phyloP scores from a whole-genome alignment of 176 grass and related monocot species.

The Bromus sterilis region DNA sequence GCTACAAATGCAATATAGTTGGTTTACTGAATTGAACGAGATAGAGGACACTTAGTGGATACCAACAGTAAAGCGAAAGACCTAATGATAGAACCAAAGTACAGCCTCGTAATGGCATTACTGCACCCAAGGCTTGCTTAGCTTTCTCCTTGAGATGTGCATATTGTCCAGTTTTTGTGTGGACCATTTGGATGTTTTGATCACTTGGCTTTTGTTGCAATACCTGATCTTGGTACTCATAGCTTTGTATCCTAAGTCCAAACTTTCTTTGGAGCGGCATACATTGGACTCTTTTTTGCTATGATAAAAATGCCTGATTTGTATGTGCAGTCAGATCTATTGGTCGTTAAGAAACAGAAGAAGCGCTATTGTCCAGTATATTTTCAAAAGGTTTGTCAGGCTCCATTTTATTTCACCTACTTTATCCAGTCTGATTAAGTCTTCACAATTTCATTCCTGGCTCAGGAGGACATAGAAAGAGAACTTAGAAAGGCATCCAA shows the following conservation, averaged over 20 bases:
- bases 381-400: slow-evolving; percentile 73
- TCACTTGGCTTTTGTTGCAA: background rate
- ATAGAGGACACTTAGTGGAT: background rate
- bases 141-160: background rate
- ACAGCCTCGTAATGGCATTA: background rate
- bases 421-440: background rate
- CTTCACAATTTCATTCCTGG: background rate
- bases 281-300: background rate
- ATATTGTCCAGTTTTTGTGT: background rate
- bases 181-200: background rate
- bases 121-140: background rate
- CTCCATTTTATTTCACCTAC: background rate
- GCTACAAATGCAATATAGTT: background rate
- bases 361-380: slow-evolving; percentile 92
- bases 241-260: background rate
- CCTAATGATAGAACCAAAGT: background rate
- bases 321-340: slow-evolving; percentile 71
- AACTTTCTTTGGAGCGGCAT: background rate
- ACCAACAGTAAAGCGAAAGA: background rate
- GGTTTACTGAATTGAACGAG: background rate
- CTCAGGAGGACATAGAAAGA: slow-evolving; percentile 96
- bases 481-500: slow-evolving; percentile 57
- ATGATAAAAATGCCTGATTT: slow-evolving; percentile 22
- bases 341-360: slow-evolving; percentile 93
- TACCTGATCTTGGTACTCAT: background rate